These are phyloP conservation scores for Annulohypoxylon nitens DNA, from an alignment of 495 filamentous ascomycete species.

Conservation along the genomic window DNA sequence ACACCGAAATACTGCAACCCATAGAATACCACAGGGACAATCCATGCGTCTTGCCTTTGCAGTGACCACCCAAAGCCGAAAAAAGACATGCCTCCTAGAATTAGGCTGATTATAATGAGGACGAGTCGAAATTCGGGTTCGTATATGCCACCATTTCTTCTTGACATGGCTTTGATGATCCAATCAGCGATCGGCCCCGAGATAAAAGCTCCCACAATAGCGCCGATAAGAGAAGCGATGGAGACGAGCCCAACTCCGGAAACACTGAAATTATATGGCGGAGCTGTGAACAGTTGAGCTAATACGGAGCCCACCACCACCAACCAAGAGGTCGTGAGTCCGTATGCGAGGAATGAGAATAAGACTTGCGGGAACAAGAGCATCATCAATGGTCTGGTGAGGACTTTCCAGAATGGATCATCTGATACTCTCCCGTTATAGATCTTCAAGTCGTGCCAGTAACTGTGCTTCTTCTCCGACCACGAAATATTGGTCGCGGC, in stretches of 20 bases:
- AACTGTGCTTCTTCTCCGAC: constrained; percentile 53
- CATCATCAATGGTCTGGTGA: constrained; percentile 55
- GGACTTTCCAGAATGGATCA: constrained; percentile 54
- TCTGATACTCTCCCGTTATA: constrained; percentile 55
- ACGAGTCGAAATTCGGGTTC: constrained; percentile 63
- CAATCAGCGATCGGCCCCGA: constrained; percentile 56
- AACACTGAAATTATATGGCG: constrained; percentile 57
- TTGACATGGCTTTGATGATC: constrained; percentile 56
- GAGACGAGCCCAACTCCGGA: constrained; percentile 58
- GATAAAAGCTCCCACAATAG: constrained; percentile 55
- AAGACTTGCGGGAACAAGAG: constrained; percentile 58
- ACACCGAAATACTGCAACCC: constrained; percentile 60
- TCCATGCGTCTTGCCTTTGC: constrained; percentile 54
- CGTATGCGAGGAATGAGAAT: constrained; percentile 59
- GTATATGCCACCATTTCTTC: constrained; percentile 58
- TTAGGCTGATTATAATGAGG: constrained; percentile 54
- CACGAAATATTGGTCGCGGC: background rate
- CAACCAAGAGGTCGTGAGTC: constrained; percentile 60
- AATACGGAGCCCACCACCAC: constrained; percentile 58
- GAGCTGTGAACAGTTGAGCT: constrained; percentile 55
- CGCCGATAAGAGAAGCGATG: constrained; percentile 55
- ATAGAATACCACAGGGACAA: constrained; percentile 57
- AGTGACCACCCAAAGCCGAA: constrained; percentile 60
- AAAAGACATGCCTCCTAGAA: constrained; percentile 57
- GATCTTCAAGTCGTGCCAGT: constrained; percentile 52